Base-by-base conservation (phyloP, 2,329 filamentous ascomycete species). In the Diplodia seriata region DNA sequence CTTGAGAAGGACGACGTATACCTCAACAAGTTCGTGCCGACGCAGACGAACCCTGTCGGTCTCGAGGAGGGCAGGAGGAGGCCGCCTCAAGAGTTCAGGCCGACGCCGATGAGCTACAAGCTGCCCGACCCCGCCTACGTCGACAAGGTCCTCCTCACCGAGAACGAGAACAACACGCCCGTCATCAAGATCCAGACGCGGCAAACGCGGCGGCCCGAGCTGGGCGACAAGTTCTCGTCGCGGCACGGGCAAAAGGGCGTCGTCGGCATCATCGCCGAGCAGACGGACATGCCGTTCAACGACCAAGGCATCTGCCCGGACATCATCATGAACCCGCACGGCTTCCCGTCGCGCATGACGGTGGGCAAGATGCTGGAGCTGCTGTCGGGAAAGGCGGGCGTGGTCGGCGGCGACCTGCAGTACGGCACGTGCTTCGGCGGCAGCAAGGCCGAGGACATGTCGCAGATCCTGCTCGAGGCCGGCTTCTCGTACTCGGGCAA, bases 301-400 rank as follows among this genome's bases (percentile, higher is more conserved):
- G 95, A 99, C 80, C 84, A 86, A 64, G 96, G 95, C 2, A 88
- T 99, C 72, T 90, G 89, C n/a, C 95, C 95, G 0, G 95, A 99
- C 80, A 97, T 99, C 72, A 99, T 99, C 87, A 99, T 99, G 95
- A 99, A 99, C 83, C 95, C 96, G 0, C 95, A 99, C 82, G 95
- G 95, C 89, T 99, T 99, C 85, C 95, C 95, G 1, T 98, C 94
- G 38, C 95, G 95, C 79, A 99, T 99, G 95, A 99, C 95, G 66
- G 95, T 99, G 70, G 95, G 95, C 38, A 99, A 99, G 81, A 91
- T 99, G 84, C 87, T 99, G 62, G 95, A 99, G 78, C 91, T 97
- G 54, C 85, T 99, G 18, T 93, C 94, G 0, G 95, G 95, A 71
- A 99, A 99, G 80, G 95, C 95, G 0, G 93, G 94, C 14, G 89